Evolutionary conservation across 345 rosid genomes (phyloP).

Genomic region (Heritiera littoralis): DNA sequence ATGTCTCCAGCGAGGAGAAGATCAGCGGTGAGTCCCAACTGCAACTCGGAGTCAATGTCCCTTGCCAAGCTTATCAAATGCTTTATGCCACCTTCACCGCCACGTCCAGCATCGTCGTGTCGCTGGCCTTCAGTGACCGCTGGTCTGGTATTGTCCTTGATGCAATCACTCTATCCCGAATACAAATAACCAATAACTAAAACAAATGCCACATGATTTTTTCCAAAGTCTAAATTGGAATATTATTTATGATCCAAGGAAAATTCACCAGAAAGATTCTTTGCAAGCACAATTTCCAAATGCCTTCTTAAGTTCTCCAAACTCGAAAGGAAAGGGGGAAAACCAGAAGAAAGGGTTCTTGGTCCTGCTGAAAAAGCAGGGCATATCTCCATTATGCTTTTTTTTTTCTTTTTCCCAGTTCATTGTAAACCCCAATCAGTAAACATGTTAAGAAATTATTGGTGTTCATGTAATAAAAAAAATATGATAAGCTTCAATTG

Average conservation of each 20-base stretch:
- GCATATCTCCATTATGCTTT: background rate
- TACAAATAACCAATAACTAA: background rate
- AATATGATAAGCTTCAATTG: no score
- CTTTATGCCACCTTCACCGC: slow-evolving; percentile 68
- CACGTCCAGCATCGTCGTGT: slow-evolving; percentile 57
- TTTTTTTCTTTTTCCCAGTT: background rate
- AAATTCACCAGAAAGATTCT: background rate
- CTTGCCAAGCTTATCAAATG: slow-evolving; percentile 61
- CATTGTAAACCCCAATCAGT: background rate
- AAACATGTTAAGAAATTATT: background rate
- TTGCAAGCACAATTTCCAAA: background rate
- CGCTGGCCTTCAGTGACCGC: slow-evolving; percentile 71
- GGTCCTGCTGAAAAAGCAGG: background rate
- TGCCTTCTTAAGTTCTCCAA: background rate
- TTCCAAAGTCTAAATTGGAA: no score
- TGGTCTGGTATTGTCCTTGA: slow-evolving; percentile 82
- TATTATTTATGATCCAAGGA: background rate
- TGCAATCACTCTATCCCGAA: slow-evolving; percentile 60
- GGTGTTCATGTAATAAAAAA: no score
- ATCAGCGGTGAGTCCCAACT: slow-evolving; percentile 65
- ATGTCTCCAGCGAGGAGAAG: slow-evolving; percentile 70
- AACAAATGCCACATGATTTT: background rate
- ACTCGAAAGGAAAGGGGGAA: no score
- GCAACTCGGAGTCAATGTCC: slow-evolving; percentile 79
- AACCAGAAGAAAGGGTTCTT: background rate